A percentile compares a stretch with the other conserved stretches of the same genome.
phyloP scores from a whole-genome alignment of 2,329 filamentous ascomycete species.

The Pseudocercospora vitis region DNA sequence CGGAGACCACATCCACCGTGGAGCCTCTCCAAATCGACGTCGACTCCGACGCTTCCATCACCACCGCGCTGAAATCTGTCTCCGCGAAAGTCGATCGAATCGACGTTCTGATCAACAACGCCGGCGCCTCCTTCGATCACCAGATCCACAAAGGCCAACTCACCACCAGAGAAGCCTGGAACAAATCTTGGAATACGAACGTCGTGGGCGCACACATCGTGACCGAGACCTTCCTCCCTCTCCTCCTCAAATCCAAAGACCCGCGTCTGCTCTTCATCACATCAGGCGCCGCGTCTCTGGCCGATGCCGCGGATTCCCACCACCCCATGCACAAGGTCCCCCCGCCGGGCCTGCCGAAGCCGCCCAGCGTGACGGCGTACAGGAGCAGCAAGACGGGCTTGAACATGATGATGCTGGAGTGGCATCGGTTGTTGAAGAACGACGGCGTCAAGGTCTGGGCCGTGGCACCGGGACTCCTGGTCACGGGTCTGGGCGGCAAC shows the following conservation, averaged over 20 bases:
- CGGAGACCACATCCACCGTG: conserved; percentile 46
- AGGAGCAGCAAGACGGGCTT: conserved; percentile 47
- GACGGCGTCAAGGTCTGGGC: conserved; percentile 51
- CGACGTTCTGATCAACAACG: conserved; percentile 60
- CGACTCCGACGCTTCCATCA: conserved; percentile 54
- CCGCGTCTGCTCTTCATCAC: conserved; percentile 44
- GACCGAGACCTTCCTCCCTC: conserved; percentile 39
- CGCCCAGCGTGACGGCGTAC: conserved; percentile 37
- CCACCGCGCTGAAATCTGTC: conserved; percentile 47
- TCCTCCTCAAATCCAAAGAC: conserved; percentile 39
- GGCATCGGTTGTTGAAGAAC: conserved; percentile 42
- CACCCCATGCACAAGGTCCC: conserved; percentile 25
- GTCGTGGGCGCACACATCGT: conserved; percentile 42
- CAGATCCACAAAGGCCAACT: conserved; percentile 34
- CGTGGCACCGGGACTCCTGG: conserved; percentile 49
- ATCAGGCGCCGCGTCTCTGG: conserved; percentile 45
- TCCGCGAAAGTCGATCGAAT: conserved; percentile 47
- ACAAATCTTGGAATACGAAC: conserved; percentile 41
- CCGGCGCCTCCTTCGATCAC: conserved; percentile 49
- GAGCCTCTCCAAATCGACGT: conserved; percentile 54
- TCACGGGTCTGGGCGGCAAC: conserved; percentile 43
- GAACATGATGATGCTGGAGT: conserved; percentile 53
- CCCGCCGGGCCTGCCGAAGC: conserved; percentile 52
- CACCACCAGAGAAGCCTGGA: conserved; percentile 40
- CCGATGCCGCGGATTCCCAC: conserved; percentile 34